Percentiles rank a stretch among this genome's conserved stretches.
Conservation (phyloP, 257 asterid genomes). For the Petrea volubilis region DNA sequence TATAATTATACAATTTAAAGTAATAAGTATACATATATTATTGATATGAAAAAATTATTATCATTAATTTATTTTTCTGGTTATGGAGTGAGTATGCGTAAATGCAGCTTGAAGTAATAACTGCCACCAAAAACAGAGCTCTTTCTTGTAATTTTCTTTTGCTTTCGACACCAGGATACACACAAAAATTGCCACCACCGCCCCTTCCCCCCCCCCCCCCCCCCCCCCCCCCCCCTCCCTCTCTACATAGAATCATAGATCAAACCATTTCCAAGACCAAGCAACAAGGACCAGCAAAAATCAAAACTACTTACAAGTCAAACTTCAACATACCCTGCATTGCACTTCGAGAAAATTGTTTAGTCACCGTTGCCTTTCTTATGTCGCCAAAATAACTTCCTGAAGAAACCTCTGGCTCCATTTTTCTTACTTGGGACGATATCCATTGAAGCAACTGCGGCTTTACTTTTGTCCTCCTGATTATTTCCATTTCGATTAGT, state of each 20-base stretch:
- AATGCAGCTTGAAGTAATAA: too few relatives aligned
- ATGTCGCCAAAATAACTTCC: constrained; percentile 47
- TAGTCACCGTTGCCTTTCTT: constrained; percentile 46
- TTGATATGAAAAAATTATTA: too few relatives aligned
- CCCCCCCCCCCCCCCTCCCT: not conserved
- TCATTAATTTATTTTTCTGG: too few relatives aligned
- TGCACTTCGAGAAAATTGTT: constrained; percentile 22
- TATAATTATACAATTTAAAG: too few relatives aligned
- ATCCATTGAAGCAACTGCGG: constrained; percentile 40
- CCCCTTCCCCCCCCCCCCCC: not conserved
- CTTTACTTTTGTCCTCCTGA: constrained; percentile 27
- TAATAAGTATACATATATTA: too few relatives aligned
- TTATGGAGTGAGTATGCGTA: too few relatives aligned
- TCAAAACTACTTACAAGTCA: not conserved
- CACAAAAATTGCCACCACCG: not conserved
- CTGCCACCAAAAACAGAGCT: not conserved
- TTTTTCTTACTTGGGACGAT: constrained; percentile 60
- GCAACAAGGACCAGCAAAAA: not conserved
- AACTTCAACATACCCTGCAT: not conserved
- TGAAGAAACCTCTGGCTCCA: constrained; percentile 53
- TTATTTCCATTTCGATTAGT: constrained; percentile 21
- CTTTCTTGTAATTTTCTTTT: not conserved
- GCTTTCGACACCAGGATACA: not conserved
- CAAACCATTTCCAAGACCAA: not conserved
- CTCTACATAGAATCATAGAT: not conserved